Percentiles rank a stretch among this genome's conserved stretches.
phyloP scores from a whole-genome alignment of 176 grass and related monocot genomes.

The Raddia guianensis region DNA sequence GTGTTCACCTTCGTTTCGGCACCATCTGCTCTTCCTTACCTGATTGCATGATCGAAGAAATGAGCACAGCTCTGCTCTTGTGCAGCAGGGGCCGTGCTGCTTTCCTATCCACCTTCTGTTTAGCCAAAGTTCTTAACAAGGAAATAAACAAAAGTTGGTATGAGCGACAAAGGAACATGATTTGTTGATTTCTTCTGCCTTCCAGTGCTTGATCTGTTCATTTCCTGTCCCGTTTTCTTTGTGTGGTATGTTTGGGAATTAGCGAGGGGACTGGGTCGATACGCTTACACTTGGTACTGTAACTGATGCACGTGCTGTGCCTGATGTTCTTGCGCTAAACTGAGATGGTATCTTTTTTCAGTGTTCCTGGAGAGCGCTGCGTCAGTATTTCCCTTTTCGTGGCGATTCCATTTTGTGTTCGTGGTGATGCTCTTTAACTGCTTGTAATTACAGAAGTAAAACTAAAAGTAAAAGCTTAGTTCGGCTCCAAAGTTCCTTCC shows the following conservation, averaged over 20 bases:
- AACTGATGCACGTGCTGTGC: background rate
- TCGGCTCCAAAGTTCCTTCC: background rate
- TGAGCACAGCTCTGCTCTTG: background rate
- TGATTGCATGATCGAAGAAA: background rate
- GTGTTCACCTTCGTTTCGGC: background rate
- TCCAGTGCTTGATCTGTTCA: constrained; percentile 12
- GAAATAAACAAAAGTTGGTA: background rate
- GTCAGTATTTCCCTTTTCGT: background rate
- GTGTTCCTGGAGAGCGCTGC: background rate
- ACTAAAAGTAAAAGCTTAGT: background rate
- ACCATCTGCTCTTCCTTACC: background rate
- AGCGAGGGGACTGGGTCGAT: background rate
- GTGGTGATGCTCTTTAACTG: background rate
- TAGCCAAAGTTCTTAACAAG: background rate
- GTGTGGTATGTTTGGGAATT: background rate
- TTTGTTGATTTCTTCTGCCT: constrained; percentile 2
- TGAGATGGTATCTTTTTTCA: background rate
- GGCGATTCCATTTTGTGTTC: background rate
- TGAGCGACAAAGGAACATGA: background rate
- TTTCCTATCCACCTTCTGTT: background rate
- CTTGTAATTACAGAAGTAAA: constrained; percentile 9
- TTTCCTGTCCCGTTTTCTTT: background rate
- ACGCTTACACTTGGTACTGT: background rate
- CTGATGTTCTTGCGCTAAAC: background rate
- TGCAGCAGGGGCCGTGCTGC: too few relatives aligned